Percentiles rank a stretch among this genome's conserved stretches.
Conservation (phyloP, 768 basidiomycete genomes). For the Daedaleopsis sinensis region DNA sequence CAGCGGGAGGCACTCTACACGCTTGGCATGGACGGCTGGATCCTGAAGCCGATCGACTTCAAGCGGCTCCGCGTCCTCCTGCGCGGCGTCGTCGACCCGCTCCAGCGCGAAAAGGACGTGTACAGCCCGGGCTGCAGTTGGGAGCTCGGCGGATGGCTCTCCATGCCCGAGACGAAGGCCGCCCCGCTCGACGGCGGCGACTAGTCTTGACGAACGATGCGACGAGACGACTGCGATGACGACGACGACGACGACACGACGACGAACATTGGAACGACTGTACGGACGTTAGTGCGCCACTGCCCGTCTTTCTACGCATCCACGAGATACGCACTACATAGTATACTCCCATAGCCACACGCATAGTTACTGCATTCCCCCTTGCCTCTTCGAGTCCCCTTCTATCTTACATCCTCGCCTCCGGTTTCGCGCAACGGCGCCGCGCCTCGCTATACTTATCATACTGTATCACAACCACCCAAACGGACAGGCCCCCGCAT, state of each 20-base stretch:
- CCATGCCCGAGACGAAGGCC: slow-evolving; percentile 4
- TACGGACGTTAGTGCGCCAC: too few relatives aligned
- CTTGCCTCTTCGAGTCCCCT: not conserved
- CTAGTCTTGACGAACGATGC: not conserved
- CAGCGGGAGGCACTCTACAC: slow-evolving; percentile 56
- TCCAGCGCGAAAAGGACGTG: slow-evolving; percentile 53
- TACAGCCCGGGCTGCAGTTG: slow-evolving; percentile 57
- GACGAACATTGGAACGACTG: not conserved
- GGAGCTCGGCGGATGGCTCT: slow-evolving; percentile 68
- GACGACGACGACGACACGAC: not conserved
- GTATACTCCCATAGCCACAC: not conserved
- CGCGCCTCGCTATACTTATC: not conserved
- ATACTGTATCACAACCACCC: not conserved
- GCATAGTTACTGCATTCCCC: not conserved
- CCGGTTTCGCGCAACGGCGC: not conserved
- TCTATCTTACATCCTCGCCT: not conserved
- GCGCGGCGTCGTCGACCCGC: slow-evolving; percentile 56
- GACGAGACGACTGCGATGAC: not conserved
- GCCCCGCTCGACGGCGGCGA: too few relatives aligned
- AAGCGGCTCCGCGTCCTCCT: slow-evolving; percentile 62
- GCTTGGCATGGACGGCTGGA: slow-evolving; percentile 78
- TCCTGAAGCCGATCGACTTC: slow-evolving; percentile 83
- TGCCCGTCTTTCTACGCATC: not conserved
- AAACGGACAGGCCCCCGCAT: not conserved
- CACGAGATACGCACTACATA: not conserved